Percentiles rank a stretch among this genome's conserved stretches.
Conservation (phyloP, 495 filamentous ascomycete genomes). For the Aspergillus asperescens region DNA sequence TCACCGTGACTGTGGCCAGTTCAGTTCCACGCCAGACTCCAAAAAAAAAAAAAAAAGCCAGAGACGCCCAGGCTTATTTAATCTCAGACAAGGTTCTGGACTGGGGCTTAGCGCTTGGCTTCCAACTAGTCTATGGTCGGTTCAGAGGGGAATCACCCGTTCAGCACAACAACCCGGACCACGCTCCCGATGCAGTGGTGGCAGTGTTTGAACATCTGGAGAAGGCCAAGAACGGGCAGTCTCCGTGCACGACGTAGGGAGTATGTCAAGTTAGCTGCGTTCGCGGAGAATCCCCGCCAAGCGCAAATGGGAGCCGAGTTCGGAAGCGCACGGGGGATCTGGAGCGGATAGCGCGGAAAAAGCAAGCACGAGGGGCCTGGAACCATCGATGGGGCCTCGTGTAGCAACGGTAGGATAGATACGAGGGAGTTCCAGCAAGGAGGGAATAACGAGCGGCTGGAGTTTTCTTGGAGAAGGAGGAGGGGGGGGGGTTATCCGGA, state of each 20-base stretch:
- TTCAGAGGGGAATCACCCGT: slow-evolving; percentile 5
- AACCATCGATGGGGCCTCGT: neutral
- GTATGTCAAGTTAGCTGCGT: neutral
- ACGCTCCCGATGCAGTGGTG: too few relatives aligned
- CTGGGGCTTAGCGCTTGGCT: neutral
- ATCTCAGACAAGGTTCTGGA: too few relatives aligned
- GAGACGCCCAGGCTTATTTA: too few relatives aligned
- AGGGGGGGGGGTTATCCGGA: too few relatives aligned
- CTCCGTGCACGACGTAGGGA: slow-evolving; percentile 5
- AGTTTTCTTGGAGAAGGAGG: too few relatives aligned
- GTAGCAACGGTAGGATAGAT: neutral
- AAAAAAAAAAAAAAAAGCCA: too few relatives aligned
- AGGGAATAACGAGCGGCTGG: too few relatives aligned
- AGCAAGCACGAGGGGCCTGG: neutral
- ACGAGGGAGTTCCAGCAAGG: too few relatives aligned
- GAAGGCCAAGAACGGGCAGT: slow-evolving; percentile 4
- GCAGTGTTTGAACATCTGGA: too few relatives aligned
- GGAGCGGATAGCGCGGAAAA: neutral
- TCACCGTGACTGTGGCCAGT: too few relatives aligned
- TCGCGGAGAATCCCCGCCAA: slow-evolving; percentile 5
- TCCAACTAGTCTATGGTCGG: too few relatives aligned
- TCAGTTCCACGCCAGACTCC: too few relatives aligned
- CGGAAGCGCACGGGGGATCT: neutral
- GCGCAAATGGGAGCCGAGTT: slow-evolving; percentile 3
- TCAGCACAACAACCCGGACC: slow-evolving; percentile 4